These are phyloP conservation scores for Alternaria solani DNA, from an alignment of 2,329 filamentous ascomycete genomes.

Conservation along the genomic window DNA sequence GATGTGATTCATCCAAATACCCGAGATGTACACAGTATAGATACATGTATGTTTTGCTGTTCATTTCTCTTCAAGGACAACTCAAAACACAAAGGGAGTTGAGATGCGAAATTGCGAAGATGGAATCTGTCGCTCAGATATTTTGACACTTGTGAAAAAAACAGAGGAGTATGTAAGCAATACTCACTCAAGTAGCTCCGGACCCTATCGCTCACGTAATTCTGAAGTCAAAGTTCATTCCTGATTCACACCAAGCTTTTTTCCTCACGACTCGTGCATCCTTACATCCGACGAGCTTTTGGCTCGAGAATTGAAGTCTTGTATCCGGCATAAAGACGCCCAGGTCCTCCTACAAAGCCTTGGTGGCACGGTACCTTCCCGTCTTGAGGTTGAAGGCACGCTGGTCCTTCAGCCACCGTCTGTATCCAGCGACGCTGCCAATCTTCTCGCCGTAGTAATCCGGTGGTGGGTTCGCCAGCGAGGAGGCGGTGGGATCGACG, in stretches of 20 bases:
- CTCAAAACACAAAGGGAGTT: neutral
- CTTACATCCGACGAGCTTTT: neutral
- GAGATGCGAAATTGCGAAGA: neutral
- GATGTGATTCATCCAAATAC: neutral
- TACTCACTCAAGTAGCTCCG: neutral
- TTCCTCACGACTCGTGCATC: neutral
- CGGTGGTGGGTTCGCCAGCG: conserved; percentile 89
- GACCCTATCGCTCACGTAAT: neutral
- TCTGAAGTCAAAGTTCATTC: neutral
- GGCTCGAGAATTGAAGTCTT: neutral
- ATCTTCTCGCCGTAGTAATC: conserved; percentile 99
- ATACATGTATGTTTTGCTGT: neutral
- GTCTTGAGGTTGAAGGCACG: conserved; percentile 87
- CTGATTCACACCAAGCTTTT: neutral
- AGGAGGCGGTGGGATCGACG: conserved; percentile 88
- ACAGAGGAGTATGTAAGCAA: neutral
- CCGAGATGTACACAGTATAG: neutral
- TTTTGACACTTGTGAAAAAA: neutral
- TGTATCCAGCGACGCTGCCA: conserved; percentile 86
- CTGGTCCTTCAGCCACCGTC: conserved; percentile 97
- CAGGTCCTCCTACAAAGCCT: conserved; percentile 8
- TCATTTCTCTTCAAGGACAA: neutral
- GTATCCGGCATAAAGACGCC: neutral
- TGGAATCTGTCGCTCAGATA: neutral
- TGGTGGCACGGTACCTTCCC: conserved; percentile 62